Evolutionary conservation across 2,329 filamentous ascomycete genomes (phyloP).

Genomic region (Thermoascus crustaceus): DNA sequence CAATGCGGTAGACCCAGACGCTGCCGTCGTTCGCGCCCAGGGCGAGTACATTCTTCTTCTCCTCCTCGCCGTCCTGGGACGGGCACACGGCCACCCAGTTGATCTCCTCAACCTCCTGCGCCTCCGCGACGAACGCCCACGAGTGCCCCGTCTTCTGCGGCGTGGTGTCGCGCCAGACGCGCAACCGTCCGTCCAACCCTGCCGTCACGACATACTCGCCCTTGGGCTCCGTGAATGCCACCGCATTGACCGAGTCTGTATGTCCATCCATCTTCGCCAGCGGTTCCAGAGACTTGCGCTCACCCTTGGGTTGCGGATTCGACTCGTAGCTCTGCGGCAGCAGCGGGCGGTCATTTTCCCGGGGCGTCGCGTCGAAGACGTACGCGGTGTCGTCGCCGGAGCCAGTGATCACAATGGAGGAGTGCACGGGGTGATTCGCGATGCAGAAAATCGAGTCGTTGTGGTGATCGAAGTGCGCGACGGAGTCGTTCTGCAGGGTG

Average conservation of each 20-base stretch:
- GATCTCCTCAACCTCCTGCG: constrained; percentile 87
- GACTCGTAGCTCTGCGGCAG: constrained; percentile 69
- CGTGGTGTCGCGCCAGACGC: constrained; percentile 54
- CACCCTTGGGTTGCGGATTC: constrained; percentile 51
- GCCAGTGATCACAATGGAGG: constrained; percentile 75
- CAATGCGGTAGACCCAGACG: constrained; percentile 92
- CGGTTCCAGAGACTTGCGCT: constrained; percentile 53
- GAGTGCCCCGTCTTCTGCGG: constrained; percentile 41
- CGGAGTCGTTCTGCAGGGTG: constrained; percentile 79
- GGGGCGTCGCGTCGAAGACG: constrained; percentile 68
- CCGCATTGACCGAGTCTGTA: constrained; percentile 79
- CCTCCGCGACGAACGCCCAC: constrained; percentile 64
- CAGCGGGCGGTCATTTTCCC: constrained; percentile 49
- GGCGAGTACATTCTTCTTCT: constrained; percentile 72
- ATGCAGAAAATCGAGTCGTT: constrained; percentile 91
- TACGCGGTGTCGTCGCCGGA: constrained; percentile 81
- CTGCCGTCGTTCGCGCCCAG: constrained; percentile 84
- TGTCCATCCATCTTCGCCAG: constrained; percentile 79
- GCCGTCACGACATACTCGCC: constrained; percentile 82
- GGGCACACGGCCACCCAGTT: constrained; percentile 83
- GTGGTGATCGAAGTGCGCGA: constrained; percentile 84
- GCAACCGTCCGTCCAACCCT: constrained; percentile 76
- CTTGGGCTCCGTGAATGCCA: constrained; percentile 72
- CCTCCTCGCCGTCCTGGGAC: constrained; percentile 39
- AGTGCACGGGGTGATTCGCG: constrained; percentile 76